Conservation (phyloP, 2,329 filamentous ascomycete genomes). For the Fusarium lateritium region DNA sequence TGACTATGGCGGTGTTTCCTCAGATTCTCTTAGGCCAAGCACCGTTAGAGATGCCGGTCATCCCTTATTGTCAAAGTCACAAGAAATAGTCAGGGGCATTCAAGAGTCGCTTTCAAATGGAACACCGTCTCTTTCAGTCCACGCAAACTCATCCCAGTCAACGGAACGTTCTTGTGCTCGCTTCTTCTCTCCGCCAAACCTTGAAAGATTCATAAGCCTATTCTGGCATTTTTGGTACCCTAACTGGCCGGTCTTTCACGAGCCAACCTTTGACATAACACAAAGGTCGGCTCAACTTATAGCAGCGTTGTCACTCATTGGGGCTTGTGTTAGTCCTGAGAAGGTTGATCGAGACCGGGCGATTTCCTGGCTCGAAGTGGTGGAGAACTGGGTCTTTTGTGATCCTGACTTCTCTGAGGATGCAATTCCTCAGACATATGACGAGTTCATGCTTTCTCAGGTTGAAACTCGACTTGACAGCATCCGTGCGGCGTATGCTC, state of each 20-base stretch:
- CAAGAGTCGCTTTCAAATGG: neutral
- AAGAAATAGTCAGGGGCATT: neutral
- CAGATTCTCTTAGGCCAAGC: no score
- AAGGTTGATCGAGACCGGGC: conserved; percentile 10
- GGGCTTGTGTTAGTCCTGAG: conserved; percentile 17
- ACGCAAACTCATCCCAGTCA: conserved; percentile 2
- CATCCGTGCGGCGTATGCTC: neutral
- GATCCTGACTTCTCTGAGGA: conserved; percentile 14
- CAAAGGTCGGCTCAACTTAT: conserved; percentile 9
- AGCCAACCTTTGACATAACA: conserved; percentile 5
- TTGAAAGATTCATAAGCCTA: conserved; percentile 13
- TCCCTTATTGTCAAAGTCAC: neutral
- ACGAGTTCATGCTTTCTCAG: neutral
- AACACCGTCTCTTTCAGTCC: neutral
- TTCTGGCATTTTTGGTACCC: conserved; percentile 35
- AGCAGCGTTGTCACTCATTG: conserved; percentile 24
- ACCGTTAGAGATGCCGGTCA: no score
- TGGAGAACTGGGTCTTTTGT: conserved; percentile 26
- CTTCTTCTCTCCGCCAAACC: conserved; percentile 31
- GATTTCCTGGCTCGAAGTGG: conserved; percentile 4
- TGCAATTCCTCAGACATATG: neutral
- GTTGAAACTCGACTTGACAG: neutral
- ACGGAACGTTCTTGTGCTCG: conserved; percentile 1
- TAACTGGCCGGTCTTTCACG: conserved; percentile 37
- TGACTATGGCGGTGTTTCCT: neutral